Evolutionary conservation across 2,329 filamentous ascomycete species (phyloP), one percentile per base, ranked within the genome.

Genomic region (Ophidiomyces ophidiicola): DNA sequence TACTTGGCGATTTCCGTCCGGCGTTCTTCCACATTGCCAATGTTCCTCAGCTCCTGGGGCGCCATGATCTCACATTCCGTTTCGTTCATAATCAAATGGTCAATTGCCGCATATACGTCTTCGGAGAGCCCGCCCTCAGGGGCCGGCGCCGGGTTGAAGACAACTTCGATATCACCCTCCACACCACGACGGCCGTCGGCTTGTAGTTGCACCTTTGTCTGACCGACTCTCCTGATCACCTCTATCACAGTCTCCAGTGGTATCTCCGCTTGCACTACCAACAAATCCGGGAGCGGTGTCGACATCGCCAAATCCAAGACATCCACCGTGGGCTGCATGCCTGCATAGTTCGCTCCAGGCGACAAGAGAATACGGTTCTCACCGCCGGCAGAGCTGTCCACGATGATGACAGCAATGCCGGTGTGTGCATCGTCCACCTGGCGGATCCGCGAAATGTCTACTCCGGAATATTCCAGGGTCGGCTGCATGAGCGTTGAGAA

Each of bases 61-160:
- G 74, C 77, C 39, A 93, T 70, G 35, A 87, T 72, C 6, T 78
- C 72, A 2, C 86, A 83, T 64, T 94, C 87, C 1, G 80, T 90
- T 66, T 94, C 87, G 54, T 96, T 94, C 51, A 94, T 74, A 36
- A 94, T 74, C 30, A 94, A 68, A 52, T 93, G 84, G 29, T 77
- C 76, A 21, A 94, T 70, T 1, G 72, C 74, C 5, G 57, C 50
- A 55, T 82, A 90, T 6, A 75, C 76, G 19, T 74, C 68, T 0
- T 67, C 66, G 1, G 83, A 85, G 3, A 94, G 61, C 6, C 64
- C 59, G 31, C 78, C 70, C 3, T 86, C 85, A 3, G 82, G 81
- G 6, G 87, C 87, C 11, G 87, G 86, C 2, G 87, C 87, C 11
- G 87, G 86, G 58, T 94, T 96, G 47, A 94, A 71, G 35, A 94